phyloP scores from a whole-genome alignment of 345 rosid species.

The Euphorbia pulcherrima region DNA sequence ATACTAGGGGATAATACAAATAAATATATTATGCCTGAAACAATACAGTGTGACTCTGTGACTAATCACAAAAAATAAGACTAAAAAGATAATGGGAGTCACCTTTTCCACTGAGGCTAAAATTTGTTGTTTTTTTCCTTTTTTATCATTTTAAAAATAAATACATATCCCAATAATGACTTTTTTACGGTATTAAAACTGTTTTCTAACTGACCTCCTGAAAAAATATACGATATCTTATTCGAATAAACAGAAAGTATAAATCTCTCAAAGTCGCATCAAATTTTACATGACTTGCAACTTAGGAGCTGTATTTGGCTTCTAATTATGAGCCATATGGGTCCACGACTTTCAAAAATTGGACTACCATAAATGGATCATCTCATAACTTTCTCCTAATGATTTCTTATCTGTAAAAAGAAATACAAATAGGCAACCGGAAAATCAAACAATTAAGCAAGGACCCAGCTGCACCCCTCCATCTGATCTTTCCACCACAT shows the following conservation, averaged over 20 bases:
- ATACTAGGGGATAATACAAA: neutral
- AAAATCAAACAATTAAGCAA: constrained; percentile 1
- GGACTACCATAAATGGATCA: neutral
- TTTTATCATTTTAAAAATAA: neutral
- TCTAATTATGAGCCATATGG: neutral
- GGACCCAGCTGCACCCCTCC: neutral
- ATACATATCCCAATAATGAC: neutral
- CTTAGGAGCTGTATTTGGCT: neutral
- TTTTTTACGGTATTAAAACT: no score
- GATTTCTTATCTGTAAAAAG: neutral
- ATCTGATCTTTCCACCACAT: neutral
- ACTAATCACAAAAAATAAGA: neutral
- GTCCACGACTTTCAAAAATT: neutral
- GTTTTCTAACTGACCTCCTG: no score
- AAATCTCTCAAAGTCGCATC: constrained; percentile 1
- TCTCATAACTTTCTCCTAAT: neutral
- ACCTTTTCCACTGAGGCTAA: neutral
- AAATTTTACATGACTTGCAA: neutral
- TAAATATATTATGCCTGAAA: no score
- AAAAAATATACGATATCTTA: no score
- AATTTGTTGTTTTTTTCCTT: neutral
- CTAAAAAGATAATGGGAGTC: neutral
- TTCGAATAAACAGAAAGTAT: neutral
- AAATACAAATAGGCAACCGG: no score
- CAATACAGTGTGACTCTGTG: no score